phyloP scores from a whole-genome alignment of 371 early-diverging fungal species.

The Actinomucor elegans region DNA sequence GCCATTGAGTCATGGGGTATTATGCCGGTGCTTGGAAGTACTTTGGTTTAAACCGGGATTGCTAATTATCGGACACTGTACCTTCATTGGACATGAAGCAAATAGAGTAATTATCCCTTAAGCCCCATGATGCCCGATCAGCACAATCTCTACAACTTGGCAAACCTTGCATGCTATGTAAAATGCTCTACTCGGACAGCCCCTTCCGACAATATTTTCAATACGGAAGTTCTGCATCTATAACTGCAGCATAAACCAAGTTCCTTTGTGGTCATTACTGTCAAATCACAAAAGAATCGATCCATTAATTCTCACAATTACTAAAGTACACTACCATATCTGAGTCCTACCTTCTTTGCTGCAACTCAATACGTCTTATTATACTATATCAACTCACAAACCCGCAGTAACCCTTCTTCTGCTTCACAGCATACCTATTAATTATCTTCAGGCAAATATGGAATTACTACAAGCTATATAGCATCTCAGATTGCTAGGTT shows the following conservation, averaged over 20 bases:
- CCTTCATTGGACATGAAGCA: conserved; percentile 14
- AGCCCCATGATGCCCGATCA: neutral
- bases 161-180: conserved; percentile 33
- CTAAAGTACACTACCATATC: conserved; percentile 4
- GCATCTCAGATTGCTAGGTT: conserved; percentile 30
- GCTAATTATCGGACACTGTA: conserved; percentile 29
- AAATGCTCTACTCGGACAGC: conserved; percentile 38
- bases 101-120: neutral
- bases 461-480: conserved; percentile 31
- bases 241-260: neutral
- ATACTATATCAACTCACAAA: conserved; percentile 41
- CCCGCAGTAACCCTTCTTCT: conserved; percentile 19
- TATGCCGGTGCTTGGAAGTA: conserved; percentile 52
- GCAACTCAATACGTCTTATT: conserved; percentile 43
- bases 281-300: conserved; percentile 27
- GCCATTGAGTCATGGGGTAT: conserved; percentile 44
- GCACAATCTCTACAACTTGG: conserved; percentile 23
- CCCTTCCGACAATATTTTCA: conserved; percentile 24
- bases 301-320: conserved; percentile 25
- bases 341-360: conserved; percentile 41
- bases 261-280: conserved; percentile 30
- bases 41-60: conserved; percentile 36
- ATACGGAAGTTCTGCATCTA: too few relatives aligned
- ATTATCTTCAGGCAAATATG: conserved; percentile 38
- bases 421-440: conserved; percentile 28